phyloP scores from a whole-genome alignment of 169 alveolate species.

The Eimeria maxima region DNA sequence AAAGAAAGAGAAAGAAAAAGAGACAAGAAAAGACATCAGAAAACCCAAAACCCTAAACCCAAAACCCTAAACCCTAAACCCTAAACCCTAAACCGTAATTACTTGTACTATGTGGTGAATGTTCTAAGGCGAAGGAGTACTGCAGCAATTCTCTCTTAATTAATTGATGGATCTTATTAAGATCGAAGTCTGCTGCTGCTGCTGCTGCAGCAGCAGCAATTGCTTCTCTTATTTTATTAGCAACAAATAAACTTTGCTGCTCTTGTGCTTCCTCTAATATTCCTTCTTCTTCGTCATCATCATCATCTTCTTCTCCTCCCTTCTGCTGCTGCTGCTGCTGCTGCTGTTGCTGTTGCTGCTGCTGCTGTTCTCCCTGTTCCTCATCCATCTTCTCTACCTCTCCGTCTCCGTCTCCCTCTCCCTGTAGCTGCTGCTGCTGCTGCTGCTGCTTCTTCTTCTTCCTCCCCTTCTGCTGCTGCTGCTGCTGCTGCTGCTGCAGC shows the following conservation, averaged over 20 bases:
- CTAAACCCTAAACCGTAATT: too few relatives aligned
- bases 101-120: too few relatives aligned
- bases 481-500: background rate
- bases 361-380: background rate
- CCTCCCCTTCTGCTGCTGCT: too few relatives aligned
- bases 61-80: too few relatives aligned
- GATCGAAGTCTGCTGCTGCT: slow-evolving; percentile 4
- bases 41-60: too few relatives aligned
- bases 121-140: background rate
- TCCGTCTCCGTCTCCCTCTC: background rate
- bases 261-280: background rate
- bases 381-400: background rate
- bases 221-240: background rate
- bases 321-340: too few relatives aligned
- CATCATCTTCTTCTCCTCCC: too few relatives aligned
- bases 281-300: slow-evolving; percentile 11
- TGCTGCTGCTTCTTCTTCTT: too few relatives aligned
- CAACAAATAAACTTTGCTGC: slow-evolving; percentile 11
- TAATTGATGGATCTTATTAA: background rate
- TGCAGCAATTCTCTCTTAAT: slow-evolving; percentile 39
- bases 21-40: too few relatives aligned
- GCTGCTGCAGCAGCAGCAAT: slow-evolving; percentile 2
- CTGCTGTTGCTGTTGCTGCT: too few relatives aligned
- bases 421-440: background rate
- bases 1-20: too few relatives aligned